These are phyloP conservation scores for Aureobasidium namibiae DNA, from an alignment of 2,329 filamentous ascomycete species.

Conservation along the genomic window DNA sequence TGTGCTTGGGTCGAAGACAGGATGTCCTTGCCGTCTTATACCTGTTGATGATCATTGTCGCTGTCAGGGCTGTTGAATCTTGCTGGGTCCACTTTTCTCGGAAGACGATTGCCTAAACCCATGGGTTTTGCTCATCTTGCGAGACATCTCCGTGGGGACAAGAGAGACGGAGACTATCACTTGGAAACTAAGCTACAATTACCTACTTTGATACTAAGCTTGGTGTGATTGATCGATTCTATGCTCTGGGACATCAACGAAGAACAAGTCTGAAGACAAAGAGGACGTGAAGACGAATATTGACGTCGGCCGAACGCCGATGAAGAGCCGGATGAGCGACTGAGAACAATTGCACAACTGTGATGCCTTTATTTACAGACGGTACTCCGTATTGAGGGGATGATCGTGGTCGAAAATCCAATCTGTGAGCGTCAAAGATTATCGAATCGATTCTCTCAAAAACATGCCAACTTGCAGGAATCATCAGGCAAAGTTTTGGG, in stretches of 20 bases:
- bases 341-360: neutral
- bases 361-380: neutral
- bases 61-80: neutral
- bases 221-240: no score
- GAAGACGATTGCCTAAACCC: neutral
- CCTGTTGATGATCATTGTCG: neutral
- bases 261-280: no score
- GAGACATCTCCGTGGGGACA: neutral
- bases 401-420: neutral
- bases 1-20: no score
- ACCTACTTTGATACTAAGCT: no score
- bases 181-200: neutral
- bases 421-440: neutral
- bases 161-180: neutral
- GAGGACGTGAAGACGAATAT: neutral
- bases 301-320: neutral
- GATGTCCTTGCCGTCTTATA: neutral
- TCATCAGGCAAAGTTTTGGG: neutral
- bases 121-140: neutral
- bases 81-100: slow-evolving; percentile 2
- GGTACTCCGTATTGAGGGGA: neutral
- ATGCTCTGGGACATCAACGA: no score
- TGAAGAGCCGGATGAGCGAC: neutral
- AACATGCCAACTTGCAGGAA: neutral
- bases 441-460: neutral